Percentiles rank a stretch among this genome's conserved stretches.
Conservation (phyloP, 306 rosid species). For the Acacia crassicarpa region DNA sequence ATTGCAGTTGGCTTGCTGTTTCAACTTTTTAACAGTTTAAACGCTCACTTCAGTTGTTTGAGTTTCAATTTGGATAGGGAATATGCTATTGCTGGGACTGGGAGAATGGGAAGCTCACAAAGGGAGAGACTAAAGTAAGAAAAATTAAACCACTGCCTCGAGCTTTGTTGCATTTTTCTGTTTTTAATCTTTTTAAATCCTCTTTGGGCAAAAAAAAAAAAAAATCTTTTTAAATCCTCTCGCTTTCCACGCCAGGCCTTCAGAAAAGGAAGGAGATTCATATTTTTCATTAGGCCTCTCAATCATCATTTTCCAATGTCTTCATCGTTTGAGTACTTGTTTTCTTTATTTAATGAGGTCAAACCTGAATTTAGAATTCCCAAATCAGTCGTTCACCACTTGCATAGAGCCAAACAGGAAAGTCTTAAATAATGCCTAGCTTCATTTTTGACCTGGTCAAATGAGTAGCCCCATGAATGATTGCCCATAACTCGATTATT, state of each 20-base stretch:
- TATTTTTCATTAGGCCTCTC: constrained; percentile 11
- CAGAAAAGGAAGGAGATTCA: not conserved
- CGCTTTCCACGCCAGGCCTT: constrained; percentile 16
- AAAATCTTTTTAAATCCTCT: constrained; percentile 18
- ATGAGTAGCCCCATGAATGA: constrained; percentile 40
- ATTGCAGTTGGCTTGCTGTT: constrained; percentile 11
- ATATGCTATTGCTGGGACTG: constrained; percentile 11
- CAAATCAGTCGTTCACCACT: constrained; percentile 12
- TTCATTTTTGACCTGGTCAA: constrained; percentile 64
- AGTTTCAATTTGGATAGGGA: constrained; percentile 28
- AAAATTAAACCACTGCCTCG: constrained; percentile 20
- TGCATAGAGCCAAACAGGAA: constrained; percentile 30
- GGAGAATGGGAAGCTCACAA: not conserved
- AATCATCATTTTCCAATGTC: constrained; percentile 30
- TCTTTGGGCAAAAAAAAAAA: too few relatives aligned
- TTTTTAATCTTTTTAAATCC: not conserved
- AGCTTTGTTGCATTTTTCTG: constrained; percentile 24
- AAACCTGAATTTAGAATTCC: constrained; percentile 35
- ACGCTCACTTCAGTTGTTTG: not conserved
- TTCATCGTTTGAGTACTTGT: constrained; percentile 12
- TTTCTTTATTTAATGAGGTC: constrained; percentile 21
- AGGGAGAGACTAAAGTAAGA: not conserved
- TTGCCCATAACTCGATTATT: constrained; percentile 25
- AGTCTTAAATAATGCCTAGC: constrained; percentile 14
- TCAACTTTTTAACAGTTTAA: not conserved